A percentile compares a stretch with the other conserved stretches of the same genome.
phyloP scores from a whole-genome alignment of 345 rosid species.

The Eucalyptus victrix region DNA sequence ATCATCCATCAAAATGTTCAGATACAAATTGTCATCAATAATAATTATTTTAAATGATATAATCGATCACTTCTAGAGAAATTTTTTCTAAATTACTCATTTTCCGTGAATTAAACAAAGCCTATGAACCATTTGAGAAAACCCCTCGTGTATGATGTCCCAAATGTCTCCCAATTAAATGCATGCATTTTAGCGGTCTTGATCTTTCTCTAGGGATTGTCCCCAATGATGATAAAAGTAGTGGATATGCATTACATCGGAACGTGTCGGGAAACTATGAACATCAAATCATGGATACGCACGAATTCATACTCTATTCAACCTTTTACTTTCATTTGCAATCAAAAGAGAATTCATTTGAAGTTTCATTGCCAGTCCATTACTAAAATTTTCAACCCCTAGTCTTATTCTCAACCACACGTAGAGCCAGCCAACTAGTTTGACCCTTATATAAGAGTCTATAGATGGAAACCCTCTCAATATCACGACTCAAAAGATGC shows the following conservation, averaged over 20 bases:
- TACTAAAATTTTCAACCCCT: neutral
- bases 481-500: neutral
- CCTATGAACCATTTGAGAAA: neutral
- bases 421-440: neutral
- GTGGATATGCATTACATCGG: neutral
- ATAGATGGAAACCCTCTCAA: neutral
- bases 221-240: neutral
- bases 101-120: too few relatives aligned
- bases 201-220: neutral
- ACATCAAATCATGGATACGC: neutral
- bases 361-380: neutral
- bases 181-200: neutral
- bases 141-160: neutral
- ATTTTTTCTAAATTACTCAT: too few relatives aligned
- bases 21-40: too few relatives aligned
- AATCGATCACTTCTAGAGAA: too few relatives aligned
- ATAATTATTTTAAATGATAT: too few relatives aligned
- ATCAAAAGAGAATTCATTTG: neutral
- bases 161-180: neutral
- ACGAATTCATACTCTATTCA: neutral
- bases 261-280: neutral
- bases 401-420: neutral
- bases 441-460: neutral
- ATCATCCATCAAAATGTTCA: too few relatives aligned
- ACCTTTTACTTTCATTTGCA: neutral